Percentiles rank a stretch among this genome's conserved stretches.
phyloP scores from a whole-genome alignment of 169 alveolate genomes.

The Perkinsus olseni region DNA sequence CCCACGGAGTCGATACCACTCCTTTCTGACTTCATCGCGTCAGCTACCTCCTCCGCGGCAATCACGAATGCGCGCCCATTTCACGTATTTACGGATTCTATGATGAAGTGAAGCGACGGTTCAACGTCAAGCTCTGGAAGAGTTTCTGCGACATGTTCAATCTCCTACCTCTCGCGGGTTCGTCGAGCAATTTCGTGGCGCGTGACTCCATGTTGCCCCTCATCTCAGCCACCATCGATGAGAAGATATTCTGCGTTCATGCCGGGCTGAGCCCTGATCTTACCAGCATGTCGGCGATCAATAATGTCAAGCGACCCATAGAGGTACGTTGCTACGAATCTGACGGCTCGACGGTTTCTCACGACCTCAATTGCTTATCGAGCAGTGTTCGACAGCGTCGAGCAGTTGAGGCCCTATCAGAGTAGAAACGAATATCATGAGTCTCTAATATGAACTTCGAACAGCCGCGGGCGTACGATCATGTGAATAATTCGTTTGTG shows the following conservation, averaged over 20 bases:
- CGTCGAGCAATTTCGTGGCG: not conserved
- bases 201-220: not conserved
- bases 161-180: constrained; percentile 56
- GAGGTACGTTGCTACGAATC: constrained; percentile 31
- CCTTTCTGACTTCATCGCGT: not conserved
- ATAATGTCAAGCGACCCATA: constrained; percentile 51
- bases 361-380: no score
- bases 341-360: constrained; percentile 43
- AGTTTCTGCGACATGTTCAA: constrained; percentile 58
- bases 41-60: constrained; percentile 61
- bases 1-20: no score
- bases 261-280: constrained; percentile 61
- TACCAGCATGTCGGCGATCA: constrained; percentile 45
- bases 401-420: no score
- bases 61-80: constrained; percentile 67
- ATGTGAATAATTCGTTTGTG: constrained; percentile 50
- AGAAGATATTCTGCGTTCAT: constrained; percentile 55
- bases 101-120: constrained; percentile 60
- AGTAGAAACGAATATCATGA: no score
- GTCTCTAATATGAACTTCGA: no score
- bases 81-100: constrained; percentile 64
- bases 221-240: constrained; percentile 44
- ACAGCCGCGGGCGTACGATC: no score
- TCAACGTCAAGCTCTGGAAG: constrained; percentile 55
- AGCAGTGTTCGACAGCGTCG: no score